Evolutionary conservation across 371 early-diverging fungal genomes (phyloP), one percentile per base, ranked within the genome.

Genomic region (Apophysomyces elegans): DNA sequence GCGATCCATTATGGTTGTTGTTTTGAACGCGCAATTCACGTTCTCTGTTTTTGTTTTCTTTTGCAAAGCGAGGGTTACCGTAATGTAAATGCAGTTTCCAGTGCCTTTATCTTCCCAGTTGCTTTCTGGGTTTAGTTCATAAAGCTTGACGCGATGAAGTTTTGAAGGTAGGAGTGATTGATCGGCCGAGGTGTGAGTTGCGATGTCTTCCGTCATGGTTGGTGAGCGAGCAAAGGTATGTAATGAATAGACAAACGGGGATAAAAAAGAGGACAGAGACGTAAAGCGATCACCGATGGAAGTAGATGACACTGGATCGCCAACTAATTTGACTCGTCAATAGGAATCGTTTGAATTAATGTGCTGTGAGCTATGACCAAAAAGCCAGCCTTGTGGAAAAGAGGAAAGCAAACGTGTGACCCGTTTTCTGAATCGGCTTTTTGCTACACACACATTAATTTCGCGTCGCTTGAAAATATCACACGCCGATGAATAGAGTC

Each of bases 91-190:
- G 73, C 90, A 87, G 62, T 83, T 84, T 6, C 95, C 95, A 0
- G 93, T 94, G 37, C 95, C 94, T 68, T 85, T 86, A 79, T 93
- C 94, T 65, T 83, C 83, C 95, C 95, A 95, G 38, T 82, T 78
- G 13, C 84, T 85, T 18, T 83, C 86, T 36, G 73, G 65, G 47
- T 84, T 83, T 32, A 94, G 86, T 64, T 87, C 87, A 75, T 93
- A 95, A 41, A 95, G 86, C 72, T 92, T 93, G 64, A 93, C 94
- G 68, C 94, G 84, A 58, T 67, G 63, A 13, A 54, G 45, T 46
- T 50, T 63, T 18, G 64, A 59, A 43, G 50, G 56, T 21, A 60
- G 47, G 35, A 37, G 12, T 58, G 58, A 7, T 18, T 58, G 45
- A 57, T 44, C 58, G 44, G 50, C 62, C 43, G 45, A 47, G 56